Evolutionary conservation across 129 eudicot species (phyloP).

Genomic region (Scalesia atractyloides): DNA sequence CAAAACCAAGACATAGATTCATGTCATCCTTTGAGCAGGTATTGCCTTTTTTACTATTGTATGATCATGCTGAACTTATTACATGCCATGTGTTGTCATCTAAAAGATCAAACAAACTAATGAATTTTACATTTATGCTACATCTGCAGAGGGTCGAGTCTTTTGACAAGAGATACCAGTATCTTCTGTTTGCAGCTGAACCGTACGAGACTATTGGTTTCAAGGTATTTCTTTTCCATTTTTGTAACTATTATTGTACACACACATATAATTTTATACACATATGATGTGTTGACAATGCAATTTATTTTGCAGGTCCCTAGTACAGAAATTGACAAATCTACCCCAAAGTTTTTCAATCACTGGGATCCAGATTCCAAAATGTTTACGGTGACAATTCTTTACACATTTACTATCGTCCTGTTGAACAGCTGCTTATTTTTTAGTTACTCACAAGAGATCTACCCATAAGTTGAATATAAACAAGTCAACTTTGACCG

Average conservation of each 20-base stretch:
- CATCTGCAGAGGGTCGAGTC: slow-evolving; percentile 71
- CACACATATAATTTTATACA: not conserved
- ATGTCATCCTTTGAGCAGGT: slow-evolving; percentile 99
- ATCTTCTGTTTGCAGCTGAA: slow-evolving; percentile 88
- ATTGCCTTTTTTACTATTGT: not conserved
- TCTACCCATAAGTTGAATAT: not conserved
- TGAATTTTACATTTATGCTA: not conserved
- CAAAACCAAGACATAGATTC: slow-evolving; percentile 93
- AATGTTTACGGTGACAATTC: slow-evolving; percentile 79
- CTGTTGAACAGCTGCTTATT: not conserved
- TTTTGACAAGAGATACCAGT: slow-evolving; percentile 87
- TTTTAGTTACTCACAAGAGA: not conserved
- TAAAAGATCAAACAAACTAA: slow-evolving; percentile 15
- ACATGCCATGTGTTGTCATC: not conserved
- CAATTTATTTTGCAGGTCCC: slow-evolving; percentile 65
- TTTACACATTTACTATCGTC: not conserved
- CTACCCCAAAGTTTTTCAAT: slow-evolving; percentile 94
- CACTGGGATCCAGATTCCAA: slow-evolving; percentile 99
- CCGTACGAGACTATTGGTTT: slow-evolving; percentile 89
- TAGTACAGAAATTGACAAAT: slow-evolving; percentile 92
- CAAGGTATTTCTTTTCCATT: slow-evolving; percentile 49
- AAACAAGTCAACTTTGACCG: not conserved
- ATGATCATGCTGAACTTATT: not conserved
- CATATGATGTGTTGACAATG: slow-evolving; percentile 1
- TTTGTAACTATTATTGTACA: not conserved